These are phyloP conservation scores for Sporobolomyces roseus DNA, from an alignment of 768 basidiomycete genomes.

Conservation along the genomic window DNA sequence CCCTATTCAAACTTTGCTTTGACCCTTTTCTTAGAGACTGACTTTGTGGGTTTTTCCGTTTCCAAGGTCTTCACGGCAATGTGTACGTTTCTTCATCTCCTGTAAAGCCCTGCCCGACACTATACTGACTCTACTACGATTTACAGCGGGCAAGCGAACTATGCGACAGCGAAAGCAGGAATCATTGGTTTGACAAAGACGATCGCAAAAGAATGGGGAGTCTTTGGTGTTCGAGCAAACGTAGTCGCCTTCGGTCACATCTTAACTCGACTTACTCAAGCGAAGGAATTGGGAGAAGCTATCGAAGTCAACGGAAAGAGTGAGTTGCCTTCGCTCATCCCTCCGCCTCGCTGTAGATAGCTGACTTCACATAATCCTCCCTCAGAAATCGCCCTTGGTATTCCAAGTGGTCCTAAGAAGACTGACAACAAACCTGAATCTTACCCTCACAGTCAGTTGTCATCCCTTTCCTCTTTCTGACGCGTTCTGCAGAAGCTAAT, in stretches of 20 bases:
- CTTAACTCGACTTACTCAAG: conserved; percentile 66
- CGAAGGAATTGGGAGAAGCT: conserved; percentile 69
- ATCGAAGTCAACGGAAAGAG: conserved; percentile 78
- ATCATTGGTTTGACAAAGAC: conserved; percentile 78
- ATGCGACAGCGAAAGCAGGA: conserved; percentile 51
- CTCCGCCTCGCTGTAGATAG: not conserved
- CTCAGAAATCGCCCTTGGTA: conserved; percentile 64
- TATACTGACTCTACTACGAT: too few relatives aligned
- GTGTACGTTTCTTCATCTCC: too few relatives aligned
- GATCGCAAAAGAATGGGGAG: conserved; percentile 77
- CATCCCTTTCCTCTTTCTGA: not conserved
- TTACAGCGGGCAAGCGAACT: conserved; percentile 56
- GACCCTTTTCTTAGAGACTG: not conserved
- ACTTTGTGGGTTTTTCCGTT: conserved; percentile 47
- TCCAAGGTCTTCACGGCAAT: conserved; percentile 74
- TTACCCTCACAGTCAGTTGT: conserved; percentile 33
- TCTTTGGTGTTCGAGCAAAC: conserved; percentile 30
- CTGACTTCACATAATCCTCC: not conserved
- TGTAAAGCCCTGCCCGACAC: too few relatives aligned
- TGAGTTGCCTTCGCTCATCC: not conserved
- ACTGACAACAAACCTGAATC: conserved; percentile 29
- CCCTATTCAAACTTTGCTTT: not conserved
- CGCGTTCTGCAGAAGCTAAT: not conserved
- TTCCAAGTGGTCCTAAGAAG: conserved; percentile 54
- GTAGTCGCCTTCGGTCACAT: conserved; percentile 35